Conservation (phyloP, 2,329 filamentous ascomycete species). For the Diplocarpon rosae region DNA sequence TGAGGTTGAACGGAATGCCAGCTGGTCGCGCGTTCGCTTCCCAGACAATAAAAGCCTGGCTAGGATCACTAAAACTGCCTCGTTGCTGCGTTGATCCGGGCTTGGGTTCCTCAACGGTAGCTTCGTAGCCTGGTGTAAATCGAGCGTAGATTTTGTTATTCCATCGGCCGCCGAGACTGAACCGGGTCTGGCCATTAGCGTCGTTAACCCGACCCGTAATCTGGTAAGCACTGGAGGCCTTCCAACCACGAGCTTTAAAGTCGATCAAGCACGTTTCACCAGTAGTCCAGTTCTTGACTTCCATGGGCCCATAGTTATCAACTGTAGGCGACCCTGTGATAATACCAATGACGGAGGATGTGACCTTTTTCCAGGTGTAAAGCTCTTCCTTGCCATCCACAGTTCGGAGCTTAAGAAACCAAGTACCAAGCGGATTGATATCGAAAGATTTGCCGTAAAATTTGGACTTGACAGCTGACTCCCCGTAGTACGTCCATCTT, state of each 20-base stretch:
- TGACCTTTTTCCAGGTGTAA: slow-evolving; percentile 99
- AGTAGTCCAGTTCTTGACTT: slow-evolving; percentile 94
- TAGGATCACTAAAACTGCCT: slow-evolving; percentile 51
- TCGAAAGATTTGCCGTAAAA: slow-evolving; percentile 98
- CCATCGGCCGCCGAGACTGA: slow-evolving; percentile 90
- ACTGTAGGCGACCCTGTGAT: slow-evolving; percentile 93
- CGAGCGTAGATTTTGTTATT: slow-evolving; percentile 96
- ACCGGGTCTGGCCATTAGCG: slow-evolving; percentile 64
- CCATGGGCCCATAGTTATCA: slow-evolving; percentile 97
- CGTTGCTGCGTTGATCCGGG: slow-evolving; percentile 27
- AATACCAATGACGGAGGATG: slow-evolving; percentile 93
- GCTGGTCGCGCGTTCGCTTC: slow-evolving; percentile 70
- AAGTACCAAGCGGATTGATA: slow-evolving; percentile 90
- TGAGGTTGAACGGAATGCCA: slow-evolving; percentile 92
- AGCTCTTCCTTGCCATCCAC: slow-evolving; percentile 70
- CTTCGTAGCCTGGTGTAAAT: slow-evolving; percentile 83
- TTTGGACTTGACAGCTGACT: slow-evolving; percentile 89
- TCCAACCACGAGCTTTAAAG: slow-evolving; percentile 95
- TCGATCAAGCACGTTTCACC: slow-evolving; percentile 83
- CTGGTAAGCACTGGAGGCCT: slow-evolving; percentile 81
- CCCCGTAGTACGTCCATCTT: slow-evolving; percentile 95
- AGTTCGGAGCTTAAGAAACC: slow-evolving; percentile 83
- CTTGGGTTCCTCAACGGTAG: slow-evolving; percentile 48
- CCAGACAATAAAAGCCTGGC: slow-evolving; percentile 83
- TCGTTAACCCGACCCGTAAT: slow-evolving; percentile 80